Evolutionary conservation across 1,284 basidiomycete species (phyloP).

Genomic region (Leccinum subspadiceum): DNA sequence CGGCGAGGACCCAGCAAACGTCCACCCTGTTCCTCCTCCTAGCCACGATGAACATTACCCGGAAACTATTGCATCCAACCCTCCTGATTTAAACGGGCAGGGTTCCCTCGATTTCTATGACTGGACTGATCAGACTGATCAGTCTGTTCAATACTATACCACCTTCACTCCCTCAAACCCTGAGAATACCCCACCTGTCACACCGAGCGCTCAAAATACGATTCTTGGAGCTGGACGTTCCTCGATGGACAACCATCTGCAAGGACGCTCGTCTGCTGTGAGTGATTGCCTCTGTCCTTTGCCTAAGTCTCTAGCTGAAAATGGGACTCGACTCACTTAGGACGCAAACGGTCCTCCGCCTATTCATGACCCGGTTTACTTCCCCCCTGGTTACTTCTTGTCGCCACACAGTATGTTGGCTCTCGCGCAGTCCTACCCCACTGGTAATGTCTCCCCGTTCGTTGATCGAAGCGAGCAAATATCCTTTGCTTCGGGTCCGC

Average conservation of each 20-base stretch:
- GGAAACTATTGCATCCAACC: accelerated
- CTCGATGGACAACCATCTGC: neutral
- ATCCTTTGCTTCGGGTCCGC: neutral
- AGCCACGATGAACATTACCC: accelerated
- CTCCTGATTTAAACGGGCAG: neutral
- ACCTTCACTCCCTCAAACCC: neutral
- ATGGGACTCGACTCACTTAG: neutral
- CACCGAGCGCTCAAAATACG: neutral
- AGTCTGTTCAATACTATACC: neutral
- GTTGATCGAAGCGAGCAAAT: neutral
- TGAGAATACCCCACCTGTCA: neutral
- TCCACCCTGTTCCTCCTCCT: no score
- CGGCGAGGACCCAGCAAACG: no score
- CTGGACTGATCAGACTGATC: neutral
- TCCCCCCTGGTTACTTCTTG: neutral
- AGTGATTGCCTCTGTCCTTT: neutral
- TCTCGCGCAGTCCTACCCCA: neutral
- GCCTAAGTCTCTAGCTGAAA: conserved; percentile 2
- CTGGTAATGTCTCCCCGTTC: neutral
- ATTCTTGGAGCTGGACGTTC: accelerated
- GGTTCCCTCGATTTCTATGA: no score
- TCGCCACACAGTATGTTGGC: neutral
- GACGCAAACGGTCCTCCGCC: neutral
- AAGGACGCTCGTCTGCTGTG: neutral
- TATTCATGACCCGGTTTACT: neutral